Base-by-base conservation (phyloP, 1,284 basidiomycete genomes). In the Irpex sp. region DNA sequence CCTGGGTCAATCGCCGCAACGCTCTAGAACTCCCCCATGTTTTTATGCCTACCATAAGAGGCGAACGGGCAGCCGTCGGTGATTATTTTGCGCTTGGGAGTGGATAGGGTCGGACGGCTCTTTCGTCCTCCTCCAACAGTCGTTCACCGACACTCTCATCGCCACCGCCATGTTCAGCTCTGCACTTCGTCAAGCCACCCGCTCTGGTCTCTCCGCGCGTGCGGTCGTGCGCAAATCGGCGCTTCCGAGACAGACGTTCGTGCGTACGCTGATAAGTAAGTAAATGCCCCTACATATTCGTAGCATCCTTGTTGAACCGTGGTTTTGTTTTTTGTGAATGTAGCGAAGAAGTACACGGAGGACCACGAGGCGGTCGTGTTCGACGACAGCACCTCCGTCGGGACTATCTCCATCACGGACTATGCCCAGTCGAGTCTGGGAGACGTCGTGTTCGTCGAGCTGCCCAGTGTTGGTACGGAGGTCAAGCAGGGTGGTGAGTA, bases 371-470 rank as follows among this genome's bases (percentile, higher is more conserved):
- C 90, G 72, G 85, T 98, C 65, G 77, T 82, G 40, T 94, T 88
- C 75, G 96, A 99, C 75, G 85, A 92, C 65, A 76, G 79, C 57
- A 93, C 91, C 54, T 89, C 91, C 63, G 72, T 96, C 59, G 97
- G 95, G 51, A 91, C 85, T 6, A 83, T 99, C 52, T 88, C 89
- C 54, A 96, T 99, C 75, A 98, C 97, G 19, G 84, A 98, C 76
- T 93, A 98, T 75, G 97, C 97, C 52, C 96, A 98, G 76, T 86
- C 89, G 63, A 89, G 91, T 59, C 84, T 99, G 3, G 97, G 97
- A 31, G 97, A 99, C 76, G 95, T 99, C 63, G 97, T 99, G 58
- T 99, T 95, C 78, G 95, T 99, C 62, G 97, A 99, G 77, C 84
- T 99, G 61, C 94, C 95, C 2, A 70, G 77, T 11, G 75, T 84